Evolutionary conservation across 139 green algal species (phyloP).

Genomic region (Dunaliella primolecta): DNA sequence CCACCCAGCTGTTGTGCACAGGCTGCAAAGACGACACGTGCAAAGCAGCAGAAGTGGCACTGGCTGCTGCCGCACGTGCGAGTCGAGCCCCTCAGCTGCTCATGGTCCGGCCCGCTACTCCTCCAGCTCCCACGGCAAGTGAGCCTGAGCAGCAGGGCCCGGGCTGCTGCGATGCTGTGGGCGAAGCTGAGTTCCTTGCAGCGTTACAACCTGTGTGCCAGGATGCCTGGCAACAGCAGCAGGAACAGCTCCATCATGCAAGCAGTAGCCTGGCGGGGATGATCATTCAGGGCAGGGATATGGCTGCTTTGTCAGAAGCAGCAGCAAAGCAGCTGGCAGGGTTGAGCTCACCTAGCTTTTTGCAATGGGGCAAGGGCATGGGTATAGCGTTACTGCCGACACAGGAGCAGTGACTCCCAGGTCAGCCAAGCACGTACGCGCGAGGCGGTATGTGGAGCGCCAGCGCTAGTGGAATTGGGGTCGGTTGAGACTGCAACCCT

Average conservation of each 20-base stretch:
- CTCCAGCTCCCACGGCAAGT: neutral
- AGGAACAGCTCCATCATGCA: neutral
- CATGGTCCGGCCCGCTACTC: neutral
- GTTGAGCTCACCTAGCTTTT: neutral
- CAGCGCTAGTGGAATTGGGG: too few relatives aligned
- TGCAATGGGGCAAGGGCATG: neutral
- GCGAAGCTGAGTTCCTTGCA: neutral
- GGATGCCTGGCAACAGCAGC: neutral
- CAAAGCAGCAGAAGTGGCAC: neutral
- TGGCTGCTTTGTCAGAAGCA: neutral
- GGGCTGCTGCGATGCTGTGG: too few relatives aligned
- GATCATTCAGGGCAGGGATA: neutral
- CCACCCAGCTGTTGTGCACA: neutral
- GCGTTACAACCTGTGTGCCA: neutral
- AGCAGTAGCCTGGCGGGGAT: neutral
- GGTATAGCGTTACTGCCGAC: neutral
- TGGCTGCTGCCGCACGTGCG: neutral
- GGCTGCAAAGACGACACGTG: neutral
- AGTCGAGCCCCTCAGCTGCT: neutral
- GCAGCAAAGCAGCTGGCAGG: neutral
- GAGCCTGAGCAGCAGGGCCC: neutral
- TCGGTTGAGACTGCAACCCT: too few relatives aligned
- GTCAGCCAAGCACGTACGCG: neutral
- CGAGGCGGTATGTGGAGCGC: too few relatives aligned
- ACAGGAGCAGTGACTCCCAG: neutral